phyloP scores from a whole-genome alignment of 345 rosid species.

The Boechera retrofracta region DNA sequence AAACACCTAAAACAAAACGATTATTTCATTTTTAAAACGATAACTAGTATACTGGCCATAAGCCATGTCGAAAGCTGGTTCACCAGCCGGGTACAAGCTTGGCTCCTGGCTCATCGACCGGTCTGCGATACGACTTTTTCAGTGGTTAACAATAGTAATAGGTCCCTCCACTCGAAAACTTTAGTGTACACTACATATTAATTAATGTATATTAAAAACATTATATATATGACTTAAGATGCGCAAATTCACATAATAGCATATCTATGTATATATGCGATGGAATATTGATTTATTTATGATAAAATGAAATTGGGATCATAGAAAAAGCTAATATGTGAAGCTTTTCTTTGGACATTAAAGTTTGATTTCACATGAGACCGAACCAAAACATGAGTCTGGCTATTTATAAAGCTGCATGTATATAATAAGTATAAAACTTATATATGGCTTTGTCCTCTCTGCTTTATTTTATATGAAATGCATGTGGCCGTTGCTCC shows the following conservation, averaged over 20 bases:
- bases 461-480: constrained; percentile 24
- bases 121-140: background rate
- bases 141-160: constrained; percentile 4
- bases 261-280: background rate
- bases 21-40: too few relatives aligned
- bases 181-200: too few relatives aligned
- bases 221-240: background rate
- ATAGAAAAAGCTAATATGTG: constrained; percentile 14
- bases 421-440: background rate
- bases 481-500: constrained; percentile 38
- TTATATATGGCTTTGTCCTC: constrained; percentile 8
- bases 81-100: background rate
- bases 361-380: constrained; percentile 46
- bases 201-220: background rate
- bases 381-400: constrained; percentile 36
- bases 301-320: constrained; percentile 17
- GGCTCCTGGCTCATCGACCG: background rate
- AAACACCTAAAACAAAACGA: too few relatives aligned
- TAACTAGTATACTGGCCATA: background rate
- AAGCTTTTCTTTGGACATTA: constrained; percentile 32
- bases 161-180: constrained; percentile 9
- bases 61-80: background rate
- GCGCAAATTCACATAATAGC: background rate
- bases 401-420: constrained; percentile 18
- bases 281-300: constrained; percentile 1